Evolutionary conservation across 306 rosid species (phyloP), one percentile per base, ranked within the genome.

Genomic region (Canavalia ensiformis): DNA sequence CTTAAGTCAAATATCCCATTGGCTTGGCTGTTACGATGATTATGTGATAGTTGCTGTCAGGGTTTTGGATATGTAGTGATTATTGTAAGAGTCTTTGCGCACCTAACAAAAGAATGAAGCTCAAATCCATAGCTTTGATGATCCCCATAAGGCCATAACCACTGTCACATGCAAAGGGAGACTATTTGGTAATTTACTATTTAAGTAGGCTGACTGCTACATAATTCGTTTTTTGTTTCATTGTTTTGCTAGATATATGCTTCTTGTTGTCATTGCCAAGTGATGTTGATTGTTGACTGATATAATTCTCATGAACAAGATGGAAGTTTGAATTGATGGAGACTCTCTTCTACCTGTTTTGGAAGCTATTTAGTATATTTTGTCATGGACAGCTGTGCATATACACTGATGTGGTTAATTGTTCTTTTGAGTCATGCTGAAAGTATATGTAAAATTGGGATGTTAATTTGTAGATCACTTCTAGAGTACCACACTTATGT

Each of bases 11-110:
- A 85, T 79, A 51, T 95, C 50, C 85, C 18, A 30, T 7, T 29
- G 41, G 91, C 90, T 77, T 87, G 75, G 50, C 5, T 85, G 9
- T 56, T 83, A 39, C 84, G 4, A 71, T 90, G 83, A 86, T 76
- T 64, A 60, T 42, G 30, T 72, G 55, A 73, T 13, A 55, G 31
- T 25, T 73, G 59, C 29, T 76, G 79, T 58, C 30, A 2, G 71
- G 60, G 64, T 6, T 62, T 70, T 45, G 33, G 56, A 39, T 58
- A 39, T 50, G 46, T 41, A n/a, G 57, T 7, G 5, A 62, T 44
- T 60, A 12, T 72, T 65, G 39, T 75, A 65, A 49, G 56, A 29
- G 28, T 10, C 79, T 72, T 25, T 70, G 58, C 56, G 58, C 59
- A 30, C 56, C 63, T 41, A 55, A 46, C 33, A 18, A 30, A 64